Percentiles rank a stretch among this genome's conserved stretches.
Evolutionary conservation across 139 green algal genomes (phyloP).

Genomic region (Pseudopediastrum boryanum): DNA sequence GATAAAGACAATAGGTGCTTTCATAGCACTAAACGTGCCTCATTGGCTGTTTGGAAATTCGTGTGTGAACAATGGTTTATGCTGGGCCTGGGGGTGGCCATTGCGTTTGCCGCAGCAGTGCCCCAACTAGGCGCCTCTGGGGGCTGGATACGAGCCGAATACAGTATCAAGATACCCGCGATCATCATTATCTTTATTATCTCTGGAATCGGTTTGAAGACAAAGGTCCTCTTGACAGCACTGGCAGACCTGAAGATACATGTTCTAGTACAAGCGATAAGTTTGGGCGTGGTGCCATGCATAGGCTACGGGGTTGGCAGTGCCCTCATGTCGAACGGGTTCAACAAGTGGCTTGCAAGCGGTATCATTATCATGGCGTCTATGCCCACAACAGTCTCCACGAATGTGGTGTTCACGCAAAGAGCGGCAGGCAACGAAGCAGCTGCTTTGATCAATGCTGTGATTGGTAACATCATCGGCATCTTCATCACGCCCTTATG

Average conservation of each 20-base stretch:
- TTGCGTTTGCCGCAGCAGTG: slow-evolving; percentile 54
- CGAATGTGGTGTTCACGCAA: slow-evolving; percentile 53
- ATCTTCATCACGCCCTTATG: slow-evolving; percentile 53
- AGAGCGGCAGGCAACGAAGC: slow-evolving; percentile 45
- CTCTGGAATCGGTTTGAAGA: slow-evolving; percentile 46
- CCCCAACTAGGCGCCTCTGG: slow-evolving; percentile 42
- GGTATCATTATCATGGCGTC: slow-evolving; percentile 46
- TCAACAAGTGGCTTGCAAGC: slow-evolving; percentile 39
- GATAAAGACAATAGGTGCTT: too few species aligned
- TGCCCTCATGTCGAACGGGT: not conserved
- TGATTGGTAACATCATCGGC: slow-evolving; percentile 56
- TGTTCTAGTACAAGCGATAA: slow-evolving; percentile 45
- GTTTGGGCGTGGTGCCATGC: slow-evolving; percentile 38
- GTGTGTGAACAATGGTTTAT: too few species aligned
- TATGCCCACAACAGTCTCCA: slow-evolving; percentile 59
- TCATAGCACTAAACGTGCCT: too few species aligned
- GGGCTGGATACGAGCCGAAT: slow-evolving; percentile 50
- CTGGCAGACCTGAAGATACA: slow-evolving; percentile 39
- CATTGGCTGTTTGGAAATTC: too few species aligned
- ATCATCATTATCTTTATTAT: slow-evolving; percentile 62
- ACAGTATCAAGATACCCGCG: slow-evolving; percentile 45
- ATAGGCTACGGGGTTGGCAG: slow-evolving; percentile 41
- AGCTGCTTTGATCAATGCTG: slow-evolving; percentile 50
- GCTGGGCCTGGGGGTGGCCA: slow-evolving; percentile 39
- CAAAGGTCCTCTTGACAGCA: slow-evolving; percentile 34